Evolutionary conservation across 805 yeast species (phyloP).

Genomic region (Ogataea dorogensis): DNA sequence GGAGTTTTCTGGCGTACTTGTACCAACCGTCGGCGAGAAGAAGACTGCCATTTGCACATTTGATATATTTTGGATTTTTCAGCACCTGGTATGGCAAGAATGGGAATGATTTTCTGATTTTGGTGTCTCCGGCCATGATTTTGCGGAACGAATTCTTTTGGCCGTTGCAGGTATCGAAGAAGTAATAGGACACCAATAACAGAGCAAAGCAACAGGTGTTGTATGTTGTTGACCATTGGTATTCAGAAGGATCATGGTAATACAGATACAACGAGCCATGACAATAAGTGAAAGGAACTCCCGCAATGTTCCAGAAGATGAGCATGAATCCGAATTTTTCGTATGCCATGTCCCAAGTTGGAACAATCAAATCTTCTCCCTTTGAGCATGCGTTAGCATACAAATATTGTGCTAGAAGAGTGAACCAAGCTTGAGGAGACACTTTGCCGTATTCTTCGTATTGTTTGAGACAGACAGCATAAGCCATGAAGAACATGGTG

Average conservation of each 20-base stretch:
- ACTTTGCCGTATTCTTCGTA: conserved; percentile 77
- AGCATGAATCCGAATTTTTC: conserved; percentile 99
- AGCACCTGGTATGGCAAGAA: conserved; percentile 82
- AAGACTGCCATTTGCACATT: conserved; percentile 79
- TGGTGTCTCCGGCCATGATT: conserved; percentile 72
- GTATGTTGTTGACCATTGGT: conserved; percentile 66
- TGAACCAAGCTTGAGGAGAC: conserved; percentile 69
- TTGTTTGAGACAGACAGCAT: conserved; percentile 76
- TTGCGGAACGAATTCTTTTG: conserved; percentile 94
- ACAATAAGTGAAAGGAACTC: conserved; percentile 97
- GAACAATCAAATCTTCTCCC: conserved; percentile 96
- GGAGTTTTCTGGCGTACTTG: conserved; percentile 87
- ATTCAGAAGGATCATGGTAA: conserved; percentile 81
- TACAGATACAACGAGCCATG: conserved; percentile 84
- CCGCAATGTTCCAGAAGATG: conserved; percentile 98
- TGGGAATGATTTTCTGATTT: conserved; percentile 86
- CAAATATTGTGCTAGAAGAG: conserved; percentile 84
- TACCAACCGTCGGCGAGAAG: conserved; percentile 94
- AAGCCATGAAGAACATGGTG: conserved; percentile 72
- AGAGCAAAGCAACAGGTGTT: conserved; percentile 53
- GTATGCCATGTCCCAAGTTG: conserved; percentile 99
- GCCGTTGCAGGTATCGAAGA: conserved; percentile 92
- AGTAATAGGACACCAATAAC: conserved; percentile 73
- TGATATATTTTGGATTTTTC: conserved; percentile 79
- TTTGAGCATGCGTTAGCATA: conserved; percentile 97